Evolutionary conservation across 257 asterid species (phyloP).

Genomic region (Solanum dulcamara): DNA sequence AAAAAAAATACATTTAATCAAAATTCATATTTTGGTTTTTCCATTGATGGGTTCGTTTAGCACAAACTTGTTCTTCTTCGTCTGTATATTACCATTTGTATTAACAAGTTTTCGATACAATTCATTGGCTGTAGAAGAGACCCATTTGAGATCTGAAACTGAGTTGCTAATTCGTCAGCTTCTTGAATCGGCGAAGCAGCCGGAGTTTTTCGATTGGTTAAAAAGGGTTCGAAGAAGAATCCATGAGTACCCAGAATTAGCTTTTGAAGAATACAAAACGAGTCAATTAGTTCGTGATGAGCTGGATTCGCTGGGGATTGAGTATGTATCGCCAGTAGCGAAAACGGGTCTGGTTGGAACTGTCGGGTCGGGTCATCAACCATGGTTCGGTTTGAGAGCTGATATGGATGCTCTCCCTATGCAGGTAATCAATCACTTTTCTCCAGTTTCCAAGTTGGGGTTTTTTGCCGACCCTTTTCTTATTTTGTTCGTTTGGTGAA

Average conservation of each 20-base stretch:
- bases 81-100: neutral
- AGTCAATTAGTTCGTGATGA: conserved; percentile 65
- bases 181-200: conserved; percentile 48
- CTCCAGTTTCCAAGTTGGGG: neutral
- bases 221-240: conserved; percentile 54
- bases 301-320: conserved; percentile 62
- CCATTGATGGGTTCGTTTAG: neutral
- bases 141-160: neutral
- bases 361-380: conserved; percentile 60
- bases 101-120: neutral
- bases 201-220: conserved; percentile 54
- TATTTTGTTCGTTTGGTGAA: neutral
- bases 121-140: neutral
- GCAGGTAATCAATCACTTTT: conserved; percentile 39
- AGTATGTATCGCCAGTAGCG: conserved; percentile 64
- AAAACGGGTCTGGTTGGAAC: conserved; percentile 69
- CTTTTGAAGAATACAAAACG: conserved; percentile 60
- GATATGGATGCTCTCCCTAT: conserved; percentile 96
- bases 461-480: neutral
- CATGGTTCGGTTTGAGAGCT: conserved; percentile 72
- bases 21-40: neutral
- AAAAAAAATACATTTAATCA: too few species aligned
- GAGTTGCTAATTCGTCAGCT: conserved; percentile 24
- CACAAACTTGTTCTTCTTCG: neutral
- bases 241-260: conserved; percentile 75